Evolutionary conservation across 345 rosid genomes (phyloP).

Genomic region (Odontarrhena argentea): DNA sequence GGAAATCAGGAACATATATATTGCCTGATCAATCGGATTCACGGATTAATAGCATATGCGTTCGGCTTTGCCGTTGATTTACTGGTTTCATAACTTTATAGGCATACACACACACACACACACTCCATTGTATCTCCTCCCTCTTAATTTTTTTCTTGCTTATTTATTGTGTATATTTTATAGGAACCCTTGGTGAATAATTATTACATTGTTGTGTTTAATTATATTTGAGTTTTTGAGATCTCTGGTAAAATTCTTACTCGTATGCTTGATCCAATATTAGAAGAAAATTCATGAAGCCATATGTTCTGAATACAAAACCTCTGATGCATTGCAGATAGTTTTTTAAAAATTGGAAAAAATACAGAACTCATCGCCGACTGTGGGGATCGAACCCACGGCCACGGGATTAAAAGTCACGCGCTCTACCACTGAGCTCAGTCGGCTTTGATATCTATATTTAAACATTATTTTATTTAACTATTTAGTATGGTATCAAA

Average conservation of each 20-base stretch:
- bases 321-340: too few species aligned
- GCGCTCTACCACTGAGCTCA: too few species aligned
- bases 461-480: too few species aligned
- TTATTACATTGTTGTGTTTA: constrained; percentile 11
- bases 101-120: not conserved
- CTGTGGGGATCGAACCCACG: too few species aligned
- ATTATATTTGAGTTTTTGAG: constrained; percentile 1
- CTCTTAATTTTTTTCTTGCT: constrained; percentile 15
- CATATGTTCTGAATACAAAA: too few species aligned
- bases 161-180: constrained; percentile 20
- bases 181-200: constrained; percentile 20
- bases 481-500: too few species aligned
- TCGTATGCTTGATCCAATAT: not conserved
- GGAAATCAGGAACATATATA: constrained; percentile 52
- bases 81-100: constrained; percentile 1
- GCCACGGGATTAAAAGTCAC: too few species aligned
- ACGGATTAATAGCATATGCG: constrained; percentile 59
- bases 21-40: constrained; percentile 49
- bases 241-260: not conserved
- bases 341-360: too few species aligned
- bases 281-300: not conserved
- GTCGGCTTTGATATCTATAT: too few species aligned
- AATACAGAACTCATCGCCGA: too few species aligned
- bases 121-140: constrained; percentile 9
- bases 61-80: constrained; percentile 58